Evolutionary conservation across 441 rosid species (phyloP).

Genomic region (Hypseocharis bilobata): DNA sequence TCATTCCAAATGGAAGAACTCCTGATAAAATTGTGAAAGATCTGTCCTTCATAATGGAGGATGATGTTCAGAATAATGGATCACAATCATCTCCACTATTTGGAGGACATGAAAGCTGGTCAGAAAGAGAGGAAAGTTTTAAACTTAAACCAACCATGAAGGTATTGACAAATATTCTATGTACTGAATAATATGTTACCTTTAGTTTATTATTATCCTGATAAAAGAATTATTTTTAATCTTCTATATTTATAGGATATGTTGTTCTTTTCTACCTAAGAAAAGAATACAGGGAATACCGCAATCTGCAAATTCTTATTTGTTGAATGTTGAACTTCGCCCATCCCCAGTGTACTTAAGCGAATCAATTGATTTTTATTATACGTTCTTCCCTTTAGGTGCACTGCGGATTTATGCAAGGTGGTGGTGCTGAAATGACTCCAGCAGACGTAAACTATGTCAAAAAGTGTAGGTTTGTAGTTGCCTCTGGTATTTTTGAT

Average conservation of each 20-base stretch:
- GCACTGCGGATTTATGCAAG: constrained; percentile 71
- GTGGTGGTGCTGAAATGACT: constrained; percentile 80
- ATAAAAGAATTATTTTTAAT: neutral
- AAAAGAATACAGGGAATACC: neutral
- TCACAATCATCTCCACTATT: constrained; percentile 52
- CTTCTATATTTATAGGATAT: neutral
- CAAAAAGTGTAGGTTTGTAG: constrained; percentile 69
- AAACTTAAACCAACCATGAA: constrained; percentile 60
- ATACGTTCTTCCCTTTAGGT: constrained; percentile 37
- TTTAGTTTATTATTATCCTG: neutral
- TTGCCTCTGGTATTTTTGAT: constrained; percentile 87
- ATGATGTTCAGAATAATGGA: constrained; percentile 33
- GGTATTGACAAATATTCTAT: constrained; percentile 29
- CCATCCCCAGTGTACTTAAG: neutral
- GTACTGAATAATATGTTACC: neutral
- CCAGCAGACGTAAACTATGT: constrained; percentile 52
- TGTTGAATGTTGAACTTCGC: neutral
- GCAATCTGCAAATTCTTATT: neutral
- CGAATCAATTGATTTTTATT: constrained; percentile 8
- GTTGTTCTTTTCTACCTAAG: neutral
- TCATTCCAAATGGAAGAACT: constrained; percentile 53
- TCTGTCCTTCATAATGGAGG: constrained; percentile 51
- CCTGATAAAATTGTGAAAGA: constrained; percentile 40
- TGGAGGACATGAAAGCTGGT: constrained; percentile 83
- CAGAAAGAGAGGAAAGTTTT: constrained; percentile 70